phyloP scores from a whole-genome alignment of 768 basidiomycete species.

The Leccinellum albellum region DNA sequence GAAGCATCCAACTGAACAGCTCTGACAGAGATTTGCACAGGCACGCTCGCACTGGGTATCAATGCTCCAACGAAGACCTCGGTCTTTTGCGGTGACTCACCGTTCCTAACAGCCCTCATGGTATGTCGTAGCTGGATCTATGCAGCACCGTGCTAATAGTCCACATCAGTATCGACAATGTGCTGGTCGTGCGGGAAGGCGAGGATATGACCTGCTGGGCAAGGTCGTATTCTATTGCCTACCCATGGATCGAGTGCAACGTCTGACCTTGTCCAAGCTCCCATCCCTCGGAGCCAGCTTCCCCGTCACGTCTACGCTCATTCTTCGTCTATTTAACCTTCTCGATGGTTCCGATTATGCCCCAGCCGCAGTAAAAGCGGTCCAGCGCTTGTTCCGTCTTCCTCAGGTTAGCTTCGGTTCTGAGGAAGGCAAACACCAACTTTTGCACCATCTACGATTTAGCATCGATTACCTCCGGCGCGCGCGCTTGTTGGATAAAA shows the following conservation, averaged over 20 bases:
- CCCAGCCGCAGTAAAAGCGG: slow-evolving; percentile 43
- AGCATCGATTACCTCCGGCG: slow-evolving; percentile 68
- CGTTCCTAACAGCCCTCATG: slow-evolving; percentile 57
- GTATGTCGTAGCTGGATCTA: slow-evolving; percentile 31
- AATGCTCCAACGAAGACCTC: slow-evolving; percentile 69
- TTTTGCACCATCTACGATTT: slow-evolving; percentile 65
- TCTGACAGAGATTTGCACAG: slow-evolving; percentile 27
- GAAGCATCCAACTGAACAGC: not conserved
- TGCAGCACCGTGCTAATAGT: not conserved
- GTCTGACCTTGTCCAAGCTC: slow-evolving; percentile 58
- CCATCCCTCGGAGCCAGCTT: slow-evolving; percentile 62
- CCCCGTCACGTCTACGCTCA: slow-evolving; percentile 63
- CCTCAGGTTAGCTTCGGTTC: slow-evolving; percentile 59
- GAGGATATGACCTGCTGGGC: slow-evolving; percentile 66
- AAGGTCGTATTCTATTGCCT: slow-evolving; percentile 73
- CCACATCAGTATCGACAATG: slow-evolving; percentile 61
- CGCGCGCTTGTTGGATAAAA: slow-evolving; percentile 46
- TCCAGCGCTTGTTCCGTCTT: slow-evolving; percentile 51
- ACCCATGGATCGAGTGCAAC: slow-evolving; percentile 58
- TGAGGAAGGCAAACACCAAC: slow-evolving; percentile 49
- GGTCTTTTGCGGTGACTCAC: slow-evolving; percentile 61
- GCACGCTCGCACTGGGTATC: slow-evolving; percentile 70
- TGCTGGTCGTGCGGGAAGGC: slow-evolving; percentile 67
- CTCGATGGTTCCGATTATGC: slow-evolving; percentile 57
- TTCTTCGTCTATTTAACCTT: slow-evolving; percentile 61